A percentile compares a stretch with the other conserved stretches of the same genome.
phyloP scores from a whole-genome alignment of 768 basidiomycete genomes.

The Cubamyces sp. region DNA sequence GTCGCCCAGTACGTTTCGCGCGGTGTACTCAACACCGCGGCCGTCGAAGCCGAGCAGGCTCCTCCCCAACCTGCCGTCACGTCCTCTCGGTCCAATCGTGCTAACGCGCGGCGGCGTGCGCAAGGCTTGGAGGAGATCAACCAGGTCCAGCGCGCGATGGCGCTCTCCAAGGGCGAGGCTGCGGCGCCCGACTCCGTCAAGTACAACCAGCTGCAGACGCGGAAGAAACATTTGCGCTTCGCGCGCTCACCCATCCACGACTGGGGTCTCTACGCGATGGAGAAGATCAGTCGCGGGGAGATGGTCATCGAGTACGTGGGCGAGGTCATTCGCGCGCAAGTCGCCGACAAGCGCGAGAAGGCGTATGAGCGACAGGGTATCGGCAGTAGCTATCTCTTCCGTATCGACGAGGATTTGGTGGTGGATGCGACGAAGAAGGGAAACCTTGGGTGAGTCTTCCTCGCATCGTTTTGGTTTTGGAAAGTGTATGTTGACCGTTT shows the following conservation, averaged over 20 bases:
- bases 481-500: not conserved
- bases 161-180: conserved; percentile 74
- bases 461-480: conserved; percentile 2
- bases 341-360: conserved; percentile 97
- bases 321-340: conserved; percentile 92
- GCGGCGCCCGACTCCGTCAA: conserved; percentile 83
- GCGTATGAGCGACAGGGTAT: conserved; percentile 97
- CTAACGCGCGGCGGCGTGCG: conserved; percentile 88
- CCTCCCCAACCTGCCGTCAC: conserved; percentile 58
- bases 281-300: conserved; percentile 89
- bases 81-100: conserved; percentile 88
- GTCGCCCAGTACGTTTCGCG: conserved; percentile 86
- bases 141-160: conserved; percentile 81
- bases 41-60: conserved; percentile 47
- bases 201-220: conserved; percentile 97
- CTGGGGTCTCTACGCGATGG: conserved; percentile 98
- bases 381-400: conserved; percentile 95
- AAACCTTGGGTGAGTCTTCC: conserved; percentile 85
- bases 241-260: conserved; percentile 96
- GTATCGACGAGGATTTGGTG: conserved; percentile 97
- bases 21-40: conserved; percentile 45
- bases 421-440: conserved; percentile 99
- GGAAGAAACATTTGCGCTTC: conserved; percentile 97
- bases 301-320: conserved; percentile 99
- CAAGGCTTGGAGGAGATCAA: conserved; percentile 95